phyloP scores from a whole-genome alignment of 2,329 filamentous ascomycete genomes.

The Penicillium occitanis region DNA sequence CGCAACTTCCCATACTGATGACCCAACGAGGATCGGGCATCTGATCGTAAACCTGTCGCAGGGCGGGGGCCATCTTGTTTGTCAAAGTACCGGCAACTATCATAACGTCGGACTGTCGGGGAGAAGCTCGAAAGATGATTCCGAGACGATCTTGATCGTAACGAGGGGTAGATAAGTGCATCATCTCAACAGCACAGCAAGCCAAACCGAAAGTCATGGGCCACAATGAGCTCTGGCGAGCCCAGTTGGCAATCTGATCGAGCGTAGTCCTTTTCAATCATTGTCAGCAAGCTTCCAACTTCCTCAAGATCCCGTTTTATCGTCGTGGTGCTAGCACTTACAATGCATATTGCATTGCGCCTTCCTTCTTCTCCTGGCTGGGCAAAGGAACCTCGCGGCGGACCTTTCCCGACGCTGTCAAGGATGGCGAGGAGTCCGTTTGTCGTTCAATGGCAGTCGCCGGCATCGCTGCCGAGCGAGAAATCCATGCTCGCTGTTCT shows the following conservation, averaged over 20 bases:
- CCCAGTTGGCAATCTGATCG: slow-evolving; percentile 84
- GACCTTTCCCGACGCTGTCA: slow-evolving; percentile 45
- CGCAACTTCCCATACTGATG: slow-evolving; percentile 80
- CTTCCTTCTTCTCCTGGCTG: slow-evolving; percentile 52
- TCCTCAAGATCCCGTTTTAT: neutral
- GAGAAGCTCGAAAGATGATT: slow-evolving; percentile 85
- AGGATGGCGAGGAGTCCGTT: slow-evolving; percentile 33
- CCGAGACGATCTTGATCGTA: slow-evolving; percentile 88
- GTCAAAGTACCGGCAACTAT: slow-evolving; percentile 87
- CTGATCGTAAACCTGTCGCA: slow-evolving; percentile 88
- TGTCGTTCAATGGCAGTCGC: slow-evolving; percentile 44
- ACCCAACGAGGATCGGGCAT: slow-evolving; percentile 95
- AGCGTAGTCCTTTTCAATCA: slow-evolving; percentile 39
- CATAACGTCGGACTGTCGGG: slow-evolving; percentile 85
- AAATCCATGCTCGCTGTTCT: slow-evolving; percentile 41
- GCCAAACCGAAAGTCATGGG: slow-evolving; percentile 90
- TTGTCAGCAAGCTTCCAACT: neutral
- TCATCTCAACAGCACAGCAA: slow-evolving; percentile 91
- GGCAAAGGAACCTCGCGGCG: slow-evolving; percentile 50
- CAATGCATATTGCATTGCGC: slow-evolving; percentile 55
- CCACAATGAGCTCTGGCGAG: slow-evolving; percentile 82
- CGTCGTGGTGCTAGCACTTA: slow-evolving; percentile 29
- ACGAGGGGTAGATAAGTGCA: slow-evolving; percentile 85
- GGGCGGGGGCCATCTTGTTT: slow-evolving; percentile 89
- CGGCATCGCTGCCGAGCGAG: slow-evolving; percentile 45